Evolutionary conservation across 352 stramenopile species (phyloP), one percentile per base, ranked within the genome.

Genomic region (Globisporangium sylvaticum): DNA sequence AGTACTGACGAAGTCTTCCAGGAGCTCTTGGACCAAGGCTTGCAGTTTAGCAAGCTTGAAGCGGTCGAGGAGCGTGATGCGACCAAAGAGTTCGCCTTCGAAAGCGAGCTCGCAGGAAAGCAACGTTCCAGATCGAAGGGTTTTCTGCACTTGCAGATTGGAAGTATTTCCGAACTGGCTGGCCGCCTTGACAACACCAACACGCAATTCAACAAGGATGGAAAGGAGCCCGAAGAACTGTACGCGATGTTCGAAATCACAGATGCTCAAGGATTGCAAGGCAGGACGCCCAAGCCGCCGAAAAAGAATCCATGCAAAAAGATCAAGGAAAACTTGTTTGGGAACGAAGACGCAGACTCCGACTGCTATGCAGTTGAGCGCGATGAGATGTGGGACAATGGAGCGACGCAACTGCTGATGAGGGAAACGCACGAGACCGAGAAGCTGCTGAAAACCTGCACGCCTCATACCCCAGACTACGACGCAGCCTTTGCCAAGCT

Each of bases 1-100:
- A 88, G 74, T 58, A 72, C 78, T 4, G 80, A 86, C 64, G 77
- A 86, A 64, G 67, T 87, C 22, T 80, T 84, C 29, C 70, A 84
- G 64, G 74, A 81, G 46, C 64, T 87, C 61, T 59, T 78, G 2
- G 62, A 75, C 8, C 67, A 83, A 57, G 66, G 64, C 1, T 57
- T 87, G 18, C 72, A 87, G 55, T 87, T 87, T 60, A 87, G 76
- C 54, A 87, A 87, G 54, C 54, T 77, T 14, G 72, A 75, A 44
- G 70, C 79, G 22, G 72, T 84, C 44, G 58, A 73, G 34, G 76
- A 79, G 50, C 34, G 32, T 18, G 70, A 71, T 3, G 46, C 58
- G 1, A 69, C 39, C 20, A 55, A 31, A 8, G 42, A 50, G 15
- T 79, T 84, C 29, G 25, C 44, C 0, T 87, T 87, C 29, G 55